A percentile compares a stretch with the other conserved stretches of the same genome.
Conservation (phyloP, 2,329 filamentous ascomycete genomes). For the Thelonectria olida region DNA sequence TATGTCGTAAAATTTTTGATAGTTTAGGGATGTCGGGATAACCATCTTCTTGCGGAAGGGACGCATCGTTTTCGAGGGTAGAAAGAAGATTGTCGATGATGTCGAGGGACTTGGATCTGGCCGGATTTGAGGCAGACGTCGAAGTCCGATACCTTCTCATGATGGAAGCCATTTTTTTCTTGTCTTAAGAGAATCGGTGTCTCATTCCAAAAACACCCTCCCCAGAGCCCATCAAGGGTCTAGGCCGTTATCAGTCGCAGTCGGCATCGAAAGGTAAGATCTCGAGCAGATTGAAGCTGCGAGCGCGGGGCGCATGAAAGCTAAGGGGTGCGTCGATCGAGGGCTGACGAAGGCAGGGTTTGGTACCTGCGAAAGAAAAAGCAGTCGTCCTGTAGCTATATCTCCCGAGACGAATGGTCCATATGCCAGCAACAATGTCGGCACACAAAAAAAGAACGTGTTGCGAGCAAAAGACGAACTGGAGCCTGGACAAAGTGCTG, state of each 20-base stretch:
- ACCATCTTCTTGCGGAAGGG: constrained; percentile 46
- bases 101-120: constrained; percentile 68
- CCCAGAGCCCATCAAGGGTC: constrained; percentile 51
- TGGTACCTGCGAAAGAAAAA: not conserved
- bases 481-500: constrained; percentile 38
- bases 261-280: constrained; percentile 47
- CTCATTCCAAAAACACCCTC: constrained; percentile 41
- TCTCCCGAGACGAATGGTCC: not conserved
- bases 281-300: constrained; percentile 37
- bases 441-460: constrained; percentile 31
- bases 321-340: constrained; percentile 15
- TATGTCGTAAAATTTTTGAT: constrained; percentile 66
- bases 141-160: constrained; percentile 71
- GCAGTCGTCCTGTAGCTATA: not conserved
- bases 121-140: constrained; percentile 66
- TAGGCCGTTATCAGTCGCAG: constrained; percentile 43
- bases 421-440: not conserved
- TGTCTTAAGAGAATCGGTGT: constrained; percentile 26
- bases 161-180: constrained; percentile 59
- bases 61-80: constrained; percentile 48
- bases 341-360: not conserved
- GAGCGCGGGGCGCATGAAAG: constrained; percentile 43
- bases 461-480: constrained; percentile 35
- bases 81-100: constrained; percentile 66
- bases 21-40: constrained; percentile 61